phyloP scores from a whole-genome alignment of 208 protist species.

The Herpetomonas samuelpessoai region DNA sequence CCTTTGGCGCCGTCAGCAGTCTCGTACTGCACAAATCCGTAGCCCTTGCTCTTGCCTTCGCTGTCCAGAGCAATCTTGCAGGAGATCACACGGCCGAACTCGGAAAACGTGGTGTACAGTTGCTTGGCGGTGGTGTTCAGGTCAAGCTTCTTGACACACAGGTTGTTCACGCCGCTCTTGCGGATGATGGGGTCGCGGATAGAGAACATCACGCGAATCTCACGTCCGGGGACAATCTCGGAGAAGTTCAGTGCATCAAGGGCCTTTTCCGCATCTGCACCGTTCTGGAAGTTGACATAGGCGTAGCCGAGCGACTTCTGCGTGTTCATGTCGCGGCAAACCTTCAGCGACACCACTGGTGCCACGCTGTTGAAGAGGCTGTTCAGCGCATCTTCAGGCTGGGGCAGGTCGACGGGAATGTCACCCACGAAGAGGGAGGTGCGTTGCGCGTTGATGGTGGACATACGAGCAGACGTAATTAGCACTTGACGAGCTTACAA shows the following conservation, averaged over 20 bases:
- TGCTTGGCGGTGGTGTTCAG: constrained; percentile 88
- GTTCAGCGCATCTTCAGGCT: constrained; percentile 84
- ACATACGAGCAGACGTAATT: background rate
- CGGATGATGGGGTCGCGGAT: constrained; percentile 94
- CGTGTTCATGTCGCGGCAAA: constrained; percentile 94
- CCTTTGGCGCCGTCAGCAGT: constrained; percentile 83
- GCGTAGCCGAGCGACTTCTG: constrained; percentile 95
- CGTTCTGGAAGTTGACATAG: constrained; percentile 97
- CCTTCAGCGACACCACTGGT: constrained; percentile 92
- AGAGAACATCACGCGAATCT: constrained; percentile 96
- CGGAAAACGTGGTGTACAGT: constrained; percentile 93
- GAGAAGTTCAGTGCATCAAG: constrained; percentile 96
- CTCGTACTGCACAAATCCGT: constrained; percentile 97
- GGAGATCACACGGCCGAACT: constrained; percentile 95
- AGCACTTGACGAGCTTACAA: background rate
- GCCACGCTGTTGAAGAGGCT: constrained; percentile 94
- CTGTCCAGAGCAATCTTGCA: constrained; percentile 87
- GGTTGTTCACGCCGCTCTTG: constrained; percentile 93
- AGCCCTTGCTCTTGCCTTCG: constrained; percentile 83
- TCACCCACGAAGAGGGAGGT: constrained; percentile 96
- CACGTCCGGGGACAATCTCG: constrained; percentile 68
- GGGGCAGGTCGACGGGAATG: constrained; percentile 80
- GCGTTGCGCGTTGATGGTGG: constrained; percentile 4
- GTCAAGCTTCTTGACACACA: constrained; percentile 96
- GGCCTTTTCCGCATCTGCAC: constrained; percentile 93